phyloP scores from a whole-genome alignment of 2,329 filamentous ascomycete species.

The Fusarium sterilihyphosum region DNA sequence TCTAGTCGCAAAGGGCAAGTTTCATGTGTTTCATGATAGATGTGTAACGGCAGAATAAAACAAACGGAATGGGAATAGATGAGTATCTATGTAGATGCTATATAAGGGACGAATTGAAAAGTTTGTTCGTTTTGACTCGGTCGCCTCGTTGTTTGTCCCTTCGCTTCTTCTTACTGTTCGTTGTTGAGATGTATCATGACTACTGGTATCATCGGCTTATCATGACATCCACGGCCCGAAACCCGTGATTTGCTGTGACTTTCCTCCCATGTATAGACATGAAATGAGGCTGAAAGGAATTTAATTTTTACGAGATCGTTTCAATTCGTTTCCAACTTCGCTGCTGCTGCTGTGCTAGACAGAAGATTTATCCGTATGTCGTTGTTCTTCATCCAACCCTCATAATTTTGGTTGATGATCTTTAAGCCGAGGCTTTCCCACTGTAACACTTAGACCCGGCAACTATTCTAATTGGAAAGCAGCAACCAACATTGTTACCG shows the following conservation, averaged over 20 bases:
- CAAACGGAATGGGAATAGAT: slow-evolving; percentile 1
- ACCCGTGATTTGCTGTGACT: not conserved
- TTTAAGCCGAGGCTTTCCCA: not conserved
- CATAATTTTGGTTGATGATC: not conserved
- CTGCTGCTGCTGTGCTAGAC: not conserved
- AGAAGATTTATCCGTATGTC: not conserved
- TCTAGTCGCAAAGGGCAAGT: slow-evolving; percentile 38
- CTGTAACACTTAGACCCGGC: not conserved
- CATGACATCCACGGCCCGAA: not conserved
- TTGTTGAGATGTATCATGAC: not conserved
- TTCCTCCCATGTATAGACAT: too few relatives aligned
- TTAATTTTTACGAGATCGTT: not conserved
- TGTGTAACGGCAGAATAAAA: slow-evolving; percentile 22
- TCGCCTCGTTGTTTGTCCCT: not conserved
- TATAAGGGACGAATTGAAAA: slow-evolving; percentile 37
- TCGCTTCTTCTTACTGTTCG: too few relatives aligned
- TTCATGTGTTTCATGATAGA: slow-evolving; percentile 38
- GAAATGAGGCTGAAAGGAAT: not conserved
- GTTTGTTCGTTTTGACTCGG: not conserved
- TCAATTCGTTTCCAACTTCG: too few relatives aligned
- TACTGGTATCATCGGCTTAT: not conserved
- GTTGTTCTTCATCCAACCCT: not conserved
- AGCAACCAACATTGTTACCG: not conserved
- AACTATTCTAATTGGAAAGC: not conserved
- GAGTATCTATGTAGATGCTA: not conserved